Percentiles rank a stretch among this genome's conserved stretches.
Conservation (phyloP, 805 yeast genomes). For the Monosporozyma yasuniensis region DNA sequence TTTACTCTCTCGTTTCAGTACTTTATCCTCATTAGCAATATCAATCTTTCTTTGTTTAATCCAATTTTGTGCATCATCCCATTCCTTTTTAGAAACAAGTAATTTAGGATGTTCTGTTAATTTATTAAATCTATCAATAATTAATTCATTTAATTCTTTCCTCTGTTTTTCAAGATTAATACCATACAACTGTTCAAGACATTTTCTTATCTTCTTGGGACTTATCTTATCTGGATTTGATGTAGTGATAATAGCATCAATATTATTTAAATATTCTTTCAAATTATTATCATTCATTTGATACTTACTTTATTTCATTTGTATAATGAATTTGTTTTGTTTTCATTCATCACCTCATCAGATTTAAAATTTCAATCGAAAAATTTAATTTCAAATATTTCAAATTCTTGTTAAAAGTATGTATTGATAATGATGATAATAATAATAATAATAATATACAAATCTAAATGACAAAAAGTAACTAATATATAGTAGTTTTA, state of each 20-base stretch:
- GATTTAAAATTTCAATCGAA: too few relatives aligned
- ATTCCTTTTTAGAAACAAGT: conserved; percentile 28
- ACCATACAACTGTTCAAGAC: conserved; percentile 60
- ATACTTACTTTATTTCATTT: too few relatives aligned
- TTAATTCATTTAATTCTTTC: conserved; percentile 50
- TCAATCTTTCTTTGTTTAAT: conserved; percentile 37
- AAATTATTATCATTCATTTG: background rate
- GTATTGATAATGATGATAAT: too few relatives aligned
- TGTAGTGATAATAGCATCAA: conserved; percentile 65
- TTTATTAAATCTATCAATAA: conserved; percentile 49
- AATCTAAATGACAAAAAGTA: background rate
- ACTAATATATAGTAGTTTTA: background rate
- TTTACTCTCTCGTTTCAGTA: conserved; percentile 7
- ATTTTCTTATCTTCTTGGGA: conserved; percentile 61
- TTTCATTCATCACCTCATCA: too few relatives aligned
- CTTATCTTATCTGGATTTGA: conserved; percentile 63
- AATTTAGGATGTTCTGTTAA: conserved; percentile 31
- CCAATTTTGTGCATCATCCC: conserved; percentile 21
- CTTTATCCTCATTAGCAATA: conserved; percentile 29
- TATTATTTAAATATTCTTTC: conserved; percentile 36
- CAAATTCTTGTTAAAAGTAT: too few relatives aligned
- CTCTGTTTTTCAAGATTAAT: conserved; percentile 43
- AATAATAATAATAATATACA: background rate
- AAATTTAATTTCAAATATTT: too few relatives aligned
- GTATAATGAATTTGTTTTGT: too few relatives aligned